These are phyloP conservation scores for Ilex paraguariensis DNA, from an alignment of 305 asterid species.

Conservation along the genomic window DNA sequence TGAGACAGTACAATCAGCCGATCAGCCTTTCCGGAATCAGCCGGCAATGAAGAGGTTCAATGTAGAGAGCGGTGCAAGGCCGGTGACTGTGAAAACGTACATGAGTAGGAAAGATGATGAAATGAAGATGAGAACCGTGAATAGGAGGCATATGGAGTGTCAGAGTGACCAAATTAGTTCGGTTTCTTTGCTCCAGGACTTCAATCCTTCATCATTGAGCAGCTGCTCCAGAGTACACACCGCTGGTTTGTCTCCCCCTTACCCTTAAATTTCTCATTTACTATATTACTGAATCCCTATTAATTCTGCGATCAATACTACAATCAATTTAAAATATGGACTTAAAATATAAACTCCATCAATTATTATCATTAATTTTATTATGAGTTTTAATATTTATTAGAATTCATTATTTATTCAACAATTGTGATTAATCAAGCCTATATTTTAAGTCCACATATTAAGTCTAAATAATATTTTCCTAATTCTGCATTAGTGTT, in stretches of 20 bases:
- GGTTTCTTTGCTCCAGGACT: conserved; percentile 22
- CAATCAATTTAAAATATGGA: too few species aligned
- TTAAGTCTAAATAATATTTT: too few species aligned
- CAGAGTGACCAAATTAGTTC: conserved; percentile 24
- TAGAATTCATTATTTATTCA: too few species aligned
- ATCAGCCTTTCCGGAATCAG: conserved; percentile 11
- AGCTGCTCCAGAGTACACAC: conserved; percentile 15
- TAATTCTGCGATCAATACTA: too few species aligned
- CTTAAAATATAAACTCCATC: too few species aligned
- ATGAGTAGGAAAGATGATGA: neutral
- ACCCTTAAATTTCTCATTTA: neutral
- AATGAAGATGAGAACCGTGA: too few species aligned
- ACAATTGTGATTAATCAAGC: too few species aligned
- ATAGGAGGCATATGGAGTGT: neutral
- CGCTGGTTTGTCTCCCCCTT: conserved; percentile 29
- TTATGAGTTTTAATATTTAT: too few species aligned
- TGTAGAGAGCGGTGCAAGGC: conserved; percentile 2
- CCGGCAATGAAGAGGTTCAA: conserved; percentile 19
- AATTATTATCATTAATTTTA: too few species aligned
- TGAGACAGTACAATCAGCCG: conserved; percentile 37
- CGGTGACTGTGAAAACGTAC: conserved; percentile 14
- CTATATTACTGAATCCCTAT: too few species aligned
- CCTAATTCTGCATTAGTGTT: too few species aligned
- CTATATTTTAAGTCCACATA: too few species aligned
- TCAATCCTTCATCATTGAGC: conserved; percentile 29